These are phyloP conservation scores for Dioscorea dumetorum DNA, from an alignment of 106 monocot species.

Conservation along the genomic window DNA sequence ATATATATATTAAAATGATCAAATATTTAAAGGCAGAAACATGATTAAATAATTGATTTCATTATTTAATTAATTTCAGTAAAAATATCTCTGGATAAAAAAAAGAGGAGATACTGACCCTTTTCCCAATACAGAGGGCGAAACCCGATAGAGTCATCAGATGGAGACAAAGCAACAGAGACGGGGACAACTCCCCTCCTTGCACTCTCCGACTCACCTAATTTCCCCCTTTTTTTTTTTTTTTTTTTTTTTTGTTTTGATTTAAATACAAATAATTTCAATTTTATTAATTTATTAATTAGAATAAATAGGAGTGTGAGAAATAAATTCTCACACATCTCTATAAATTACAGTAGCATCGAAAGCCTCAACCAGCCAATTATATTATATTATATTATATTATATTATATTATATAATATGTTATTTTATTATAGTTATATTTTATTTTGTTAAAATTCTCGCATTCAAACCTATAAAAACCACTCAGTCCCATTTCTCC, in stretches of 20 bases:
- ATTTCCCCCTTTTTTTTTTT: neutral
- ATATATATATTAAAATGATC: no score
- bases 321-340: conserved; percentile 3
- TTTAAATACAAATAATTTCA: neutral
- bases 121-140: neutral
- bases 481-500: no score
- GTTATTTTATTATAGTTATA: no score
- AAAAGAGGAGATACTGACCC: neutral
- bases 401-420: neutral
- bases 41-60: no score
- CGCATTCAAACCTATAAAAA: neutral
- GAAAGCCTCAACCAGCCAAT: neutral
- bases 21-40: no score
- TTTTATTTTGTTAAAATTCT: neutral
- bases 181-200: neutral
- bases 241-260: neutral
- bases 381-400: neutral
- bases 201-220: neutral
- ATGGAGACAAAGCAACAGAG: neutral
- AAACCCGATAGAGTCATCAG: neutral
- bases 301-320: no score
- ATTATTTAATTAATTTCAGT: no score
- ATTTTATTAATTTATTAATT: neutral
- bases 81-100: neutral
- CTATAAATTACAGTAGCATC: neutral